Base-by-base conservation (phyloP, 2,329 filamentous ascomycete genomes). In the Aspergillus brasiliensis region DNA sequence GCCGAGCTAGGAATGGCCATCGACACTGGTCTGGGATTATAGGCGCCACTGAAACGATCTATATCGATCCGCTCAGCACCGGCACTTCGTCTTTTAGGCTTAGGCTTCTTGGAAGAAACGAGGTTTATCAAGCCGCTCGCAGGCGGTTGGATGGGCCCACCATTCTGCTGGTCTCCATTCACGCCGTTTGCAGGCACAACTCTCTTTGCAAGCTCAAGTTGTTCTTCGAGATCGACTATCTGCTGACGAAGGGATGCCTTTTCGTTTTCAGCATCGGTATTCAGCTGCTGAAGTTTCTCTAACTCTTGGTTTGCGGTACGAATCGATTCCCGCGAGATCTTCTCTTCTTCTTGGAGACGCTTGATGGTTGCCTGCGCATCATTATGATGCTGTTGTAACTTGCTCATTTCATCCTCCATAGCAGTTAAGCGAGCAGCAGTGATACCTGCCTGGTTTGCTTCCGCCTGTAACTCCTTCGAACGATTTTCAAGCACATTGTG, bases 371-470 rank as follows among this genome's bases (percentile, higher is more conserved):
- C 85, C 4, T 90, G 88, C 62, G 93, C 96, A 73, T 99, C 95
- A 59, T 96, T 91, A 77, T 96, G 96, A 72, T 86, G 95, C 62
- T 86, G 81, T 77, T 97, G 92, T 52, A 98, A 83, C 77, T 91
- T 93, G 81, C 88, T 89, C 90, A 98, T 97, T 72, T 99, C 95
- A 68, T 92, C 90, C 75, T 99, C 95, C 88, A 98, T 91, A 51
- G 90, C 91, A 69, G 91, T 88, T 57, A 99, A 83, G 67, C 92
- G 91, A 65, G 95, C 95, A 56, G 94, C 92, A 2, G 91, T 91
- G 71, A 98, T 97, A 79, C 95, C 95, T 57, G 94, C 95, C 80
- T 98, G 94, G 77, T 99, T 99, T 62, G 95, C 95, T 77, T 99
- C 95, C 34, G 90, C 89, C 77, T 99, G 95, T 57, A 99, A 84